Percentiles rank a stretch among this genome's conserved stretches.
Conservation (phyloP, 139 green algal species). For the Pleodorina starrii region DNA sequence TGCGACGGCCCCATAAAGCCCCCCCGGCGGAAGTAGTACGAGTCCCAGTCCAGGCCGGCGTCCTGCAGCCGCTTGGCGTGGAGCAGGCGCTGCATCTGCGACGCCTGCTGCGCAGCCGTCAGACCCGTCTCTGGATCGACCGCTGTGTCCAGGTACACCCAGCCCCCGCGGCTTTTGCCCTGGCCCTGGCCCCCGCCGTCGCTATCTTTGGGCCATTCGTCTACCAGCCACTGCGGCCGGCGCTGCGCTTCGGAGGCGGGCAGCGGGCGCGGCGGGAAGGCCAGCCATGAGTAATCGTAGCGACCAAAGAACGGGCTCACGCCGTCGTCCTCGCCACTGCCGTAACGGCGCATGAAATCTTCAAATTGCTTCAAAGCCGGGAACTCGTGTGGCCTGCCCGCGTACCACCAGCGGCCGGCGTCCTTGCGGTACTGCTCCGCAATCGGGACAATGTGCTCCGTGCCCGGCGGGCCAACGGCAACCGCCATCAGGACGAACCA, state of each 20-base stretch:
- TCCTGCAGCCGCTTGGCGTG: neutral
- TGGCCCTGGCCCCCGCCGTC: neutral
- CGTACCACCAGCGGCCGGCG: slow-evolving; percentile 49
- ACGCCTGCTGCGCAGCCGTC: slow-evolving; percentile 24
- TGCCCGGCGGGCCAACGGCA: neutral
- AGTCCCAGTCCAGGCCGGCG: neutral
- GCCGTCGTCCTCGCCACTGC: neutral
- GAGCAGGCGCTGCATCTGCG: neutral
- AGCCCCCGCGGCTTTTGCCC: neutral
- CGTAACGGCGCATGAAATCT: slow-evolving; percentile 20
- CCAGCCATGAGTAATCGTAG: slow-evolving; percentile 6
- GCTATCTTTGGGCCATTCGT: slow-evolving; percentile 18
- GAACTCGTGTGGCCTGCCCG: neutral
- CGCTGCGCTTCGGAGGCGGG: neutral
- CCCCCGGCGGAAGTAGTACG: slow-evolving; percentile 1
- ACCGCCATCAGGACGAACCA: slow-evolving; percentile 20
- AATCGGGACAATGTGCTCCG: neutral
- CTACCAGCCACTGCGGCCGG: neutral
- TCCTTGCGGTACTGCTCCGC: slow-evolving; percentile 43
- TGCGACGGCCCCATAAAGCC: slow-evolving; percentile 25
- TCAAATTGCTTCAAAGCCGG: slow-evolving; percentile 13
- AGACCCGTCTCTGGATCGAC: slow-evolving; percentile 22
- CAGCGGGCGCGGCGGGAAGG: neutral
- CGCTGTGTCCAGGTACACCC: slow-evolving; percentile 44
- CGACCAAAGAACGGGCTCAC: neutral